Base-by-base conservation (phyloP, 176 grass and related monocot species). In the bread wheat (Triticum aestivum) region DNA sequence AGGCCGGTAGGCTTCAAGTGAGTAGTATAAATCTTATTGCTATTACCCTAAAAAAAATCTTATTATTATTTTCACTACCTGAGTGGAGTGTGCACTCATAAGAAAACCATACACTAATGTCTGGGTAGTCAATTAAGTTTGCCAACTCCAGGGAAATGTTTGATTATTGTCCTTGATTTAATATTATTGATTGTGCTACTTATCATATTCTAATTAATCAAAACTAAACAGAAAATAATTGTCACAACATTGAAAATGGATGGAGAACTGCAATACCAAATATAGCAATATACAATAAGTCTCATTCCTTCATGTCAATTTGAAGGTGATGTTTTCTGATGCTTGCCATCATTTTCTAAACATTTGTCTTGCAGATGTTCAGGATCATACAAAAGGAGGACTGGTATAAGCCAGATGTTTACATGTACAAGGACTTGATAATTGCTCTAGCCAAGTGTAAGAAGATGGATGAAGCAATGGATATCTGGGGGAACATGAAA, bases 371-470 rank as follows among this genome's bases (percentile, higher is more conserved):
- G 26, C 82, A 98, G 94, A 91, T 98, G 75, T 92, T 98, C 78
- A 94, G 82, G 77, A 94, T 94, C 54, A 96, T 98, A 85, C 90
- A 91, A 86, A 96, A 98, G 66, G 92, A 98, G 66, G 72, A 93
- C 77, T 94, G 97, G 97, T 96, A 99, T 90, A 99, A 96, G 73
- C 97, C 97, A 79, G 94, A 99, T 85, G 89, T 99, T 65, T 99
- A 83, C 82, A 79, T 93, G 76, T 99, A 99, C 87, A 99, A 99
- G 77, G 94, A 99, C 56, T 79, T 99, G 87, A 99, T 99, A 80
- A 42, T 96, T 85, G 69, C 92, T 81, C 84, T 98, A 77, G 94
- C 97, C 26, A 98, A 90, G 86, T 84, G 85, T 27, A 98, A 94
- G 80, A 98, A 94, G 87, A 98, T 98, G 97, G 94, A 94, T 61